phyloP scores from a whole-genome alignment of 768 basidiomycete genomes.

The Rhodotorula graminis region DNA sequence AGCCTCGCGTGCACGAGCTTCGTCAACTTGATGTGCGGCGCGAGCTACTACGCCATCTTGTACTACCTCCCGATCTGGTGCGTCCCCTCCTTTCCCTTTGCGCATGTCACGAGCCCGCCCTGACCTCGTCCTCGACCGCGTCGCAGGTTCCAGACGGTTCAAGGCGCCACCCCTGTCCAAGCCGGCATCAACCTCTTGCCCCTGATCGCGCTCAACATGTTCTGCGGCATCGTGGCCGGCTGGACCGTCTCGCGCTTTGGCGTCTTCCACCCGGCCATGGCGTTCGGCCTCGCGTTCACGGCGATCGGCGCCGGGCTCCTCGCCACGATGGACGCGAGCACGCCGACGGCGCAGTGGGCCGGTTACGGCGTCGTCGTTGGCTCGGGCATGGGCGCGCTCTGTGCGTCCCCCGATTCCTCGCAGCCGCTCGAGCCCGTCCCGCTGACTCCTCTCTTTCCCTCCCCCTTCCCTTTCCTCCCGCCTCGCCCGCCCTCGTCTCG shows the following conservation, averaged over 20 bases:
- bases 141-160: conserved; percentile 24
- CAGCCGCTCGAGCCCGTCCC: no score
- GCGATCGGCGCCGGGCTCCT: conserved; percentile 27
- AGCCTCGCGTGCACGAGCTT: background rate
- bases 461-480: no score
- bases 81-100: background rate
- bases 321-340: conserved; percentile 7
- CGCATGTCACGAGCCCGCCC: no score
- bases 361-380: conserved; percentile 22
- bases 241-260: conserved; percentile 18
- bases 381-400: conserved; percentile 15
- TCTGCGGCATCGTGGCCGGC: conserved; percentile 12
- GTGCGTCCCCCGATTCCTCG: no score
- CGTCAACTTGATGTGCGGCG: conserved; percentile 23
- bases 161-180: conserved; percentile 16
- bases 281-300: conserved; percentile 10
- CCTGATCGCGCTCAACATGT: conserved; percentile 17
- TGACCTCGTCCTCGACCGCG: background rate
- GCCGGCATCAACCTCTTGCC: conserved; percentile 30
- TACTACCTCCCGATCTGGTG: conserved; percentile 15
- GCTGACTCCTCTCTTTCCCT: background rate
- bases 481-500: no score
- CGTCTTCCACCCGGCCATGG: conserved; percentile 21
- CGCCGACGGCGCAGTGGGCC: conserved; percentile 19
- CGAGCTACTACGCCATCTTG: conserved; percentile 6